These are phyloP conservation scores for Alternaria alternata DNA, from an alignment of 2,329 filamentous ascomycete species.

Conservation along the genomic window DNA sequence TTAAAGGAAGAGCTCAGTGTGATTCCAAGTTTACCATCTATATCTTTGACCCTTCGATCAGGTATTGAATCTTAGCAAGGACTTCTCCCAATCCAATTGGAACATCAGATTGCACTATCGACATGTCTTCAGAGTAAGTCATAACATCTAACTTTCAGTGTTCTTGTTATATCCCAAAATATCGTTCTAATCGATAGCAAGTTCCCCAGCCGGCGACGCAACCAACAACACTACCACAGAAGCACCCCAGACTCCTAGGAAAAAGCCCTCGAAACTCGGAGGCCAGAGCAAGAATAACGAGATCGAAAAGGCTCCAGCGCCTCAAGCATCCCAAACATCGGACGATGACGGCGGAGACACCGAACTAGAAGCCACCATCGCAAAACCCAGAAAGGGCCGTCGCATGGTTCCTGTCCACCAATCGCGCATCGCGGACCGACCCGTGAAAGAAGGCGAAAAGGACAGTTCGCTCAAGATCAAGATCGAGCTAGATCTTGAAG, in stretches of 20 bases:
- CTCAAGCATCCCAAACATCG: background rate
- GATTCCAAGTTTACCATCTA: background rate
- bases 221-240: background rate
- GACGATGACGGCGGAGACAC: slow-evolving; percentile 17
- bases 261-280: slow-evolving; percentile 19
- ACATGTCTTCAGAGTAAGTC: slow-evolving; percentile 29
- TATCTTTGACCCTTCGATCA: background rate
- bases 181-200: background rate
- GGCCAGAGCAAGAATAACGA: slow-evolving; percentile 13
- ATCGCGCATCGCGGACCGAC: slow-evolving; percentile 52
- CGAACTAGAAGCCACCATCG: slow-evolving; percentile 1
- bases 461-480: slow-evolving; percentile 54
- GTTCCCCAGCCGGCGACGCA: background rate
- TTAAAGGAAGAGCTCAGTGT: background rate
- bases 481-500: slow-evolving; percentile 52
- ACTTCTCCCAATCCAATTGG: slow-evolving; percentile 5
- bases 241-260: slow-evolving; percentile 2
- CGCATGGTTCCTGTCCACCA: slow-evolving; percentile 45
- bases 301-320: slow-evolving; percentile 15
- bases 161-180: background rate
- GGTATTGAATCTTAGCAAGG: background rate
- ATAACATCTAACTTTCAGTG: background rate
- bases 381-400: slow-evolving; percentile 7
- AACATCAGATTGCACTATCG: slow-evolving; percentile 18
- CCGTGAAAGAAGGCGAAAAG: slow-evolving; percentile 43